Conservation (phyloP, 1,284 basidiomycete genomes). For the Ceratobasidium sp. region DNA sequence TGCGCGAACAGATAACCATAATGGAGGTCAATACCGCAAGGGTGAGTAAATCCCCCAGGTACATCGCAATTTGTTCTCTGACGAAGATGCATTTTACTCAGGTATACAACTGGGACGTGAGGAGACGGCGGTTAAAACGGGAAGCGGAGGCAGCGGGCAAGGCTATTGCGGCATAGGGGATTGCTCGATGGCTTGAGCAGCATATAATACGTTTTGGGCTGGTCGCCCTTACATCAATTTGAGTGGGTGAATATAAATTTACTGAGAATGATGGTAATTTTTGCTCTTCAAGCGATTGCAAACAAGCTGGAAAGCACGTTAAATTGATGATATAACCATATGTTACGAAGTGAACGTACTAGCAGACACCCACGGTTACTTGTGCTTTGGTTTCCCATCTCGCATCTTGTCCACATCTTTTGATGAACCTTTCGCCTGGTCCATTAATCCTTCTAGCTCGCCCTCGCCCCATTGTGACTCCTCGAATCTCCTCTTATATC, state of each 20-base stretch:
- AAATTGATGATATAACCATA: too few species aligned
- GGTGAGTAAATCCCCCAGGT: slow-evolving; percentile 57
- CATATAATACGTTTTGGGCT: too few species aligned
- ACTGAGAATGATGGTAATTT: too few species aligned
- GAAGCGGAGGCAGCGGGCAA: slow-evolving; percentile 49
- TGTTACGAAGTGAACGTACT: not conserved
- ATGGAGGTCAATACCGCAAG: slow-evolving; percentile 99
- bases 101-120: slow-evolving; percentile 91
- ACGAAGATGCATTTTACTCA: not conserved
- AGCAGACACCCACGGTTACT: not conserved
- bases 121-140: slow-evolving; percentile 73
- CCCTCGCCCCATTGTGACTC: slow-evolving; percentile 24
- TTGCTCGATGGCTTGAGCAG: too few species aligned
- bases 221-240: too few species aligned
- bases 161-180: slow-evolving; percentile 10
- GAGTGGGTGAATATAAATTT: too few species aligned
- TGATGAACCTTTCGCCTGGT: not conserved
- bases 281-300: too few species aligned
- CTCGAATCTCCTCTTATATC: slow-evolving; percentile 80
- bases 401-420: slow-evolving; percentile 14
- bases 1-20: slow-evolving; percentile 94
- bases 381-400: slow-evolving; percentile 28
- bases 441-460: slow-evolving; percentile 30
- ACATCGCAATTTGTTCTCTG: not conserved
- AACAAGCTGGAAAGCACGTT: too few species aligned